phyloP scores from a whole-genome alignment of 352 stramenopile genomes.

The Heterotrichella gracilis region DNA sequence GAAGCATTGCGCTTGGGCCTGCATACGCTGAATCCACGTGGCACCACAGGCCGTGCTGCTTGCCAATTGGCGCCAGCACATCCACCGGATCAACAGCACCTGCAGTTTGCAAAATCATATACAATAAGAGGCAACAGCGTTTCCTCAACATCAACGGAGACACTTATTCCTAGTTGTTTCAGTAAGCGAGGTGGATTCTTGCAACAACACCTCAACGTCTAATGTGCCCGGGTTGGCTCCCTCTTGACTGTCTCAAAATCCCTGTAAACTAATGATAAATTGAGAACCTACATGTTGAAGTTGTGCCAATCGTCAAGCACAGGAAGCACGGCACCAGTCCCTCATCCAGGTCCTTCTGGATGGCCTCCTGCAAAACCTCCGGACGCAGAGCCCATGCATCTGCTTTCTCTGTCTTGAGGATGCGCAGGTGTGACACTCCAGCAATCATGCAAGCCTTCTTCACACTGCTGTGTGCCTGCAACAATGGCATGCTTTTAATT shows the following conservation, averaged over 20 bases:
- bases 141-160: no score
- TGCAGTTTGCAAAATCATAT: no score
- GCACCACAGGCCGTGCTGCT: conserved; percentile 27
- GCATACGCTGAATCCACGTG: conserved; percentile 33
- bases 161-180: no score
- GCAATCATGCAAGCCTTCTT: conserved; percentile 34
- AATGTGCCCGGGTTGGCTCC: no score
- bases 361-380: conserved; percentile 25
- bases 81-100: conserved; percentile 28
- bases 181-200: no score
- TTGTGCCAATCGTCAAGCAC: conserved; percentile 31
- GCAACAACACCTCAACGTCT: no score
- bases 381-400: conserved; percentile 27
- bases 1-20: conserved; percentile 26
- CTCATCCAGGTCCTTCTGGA: conserved; percentile 26
- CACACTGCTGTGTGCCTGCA: conserved; percentile 31
- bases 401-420: conserved; percentile 27
- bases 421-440: conserved; percentile 26
- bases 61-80: conserved; percentile 23
- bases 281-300: no score
- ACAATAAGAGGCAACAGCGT: no score
- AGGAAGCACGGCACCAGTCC: conserved; percentile 30
- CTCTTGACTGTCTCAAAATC: no score
- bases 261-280: no score
- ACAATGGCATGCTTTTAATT: no score